These are phyloP conservation scores for Fusarium temperatum DNA, from an alignment of 2,329 filamentous ascomycete genomes.

Conservation along the genomic window DNA sequence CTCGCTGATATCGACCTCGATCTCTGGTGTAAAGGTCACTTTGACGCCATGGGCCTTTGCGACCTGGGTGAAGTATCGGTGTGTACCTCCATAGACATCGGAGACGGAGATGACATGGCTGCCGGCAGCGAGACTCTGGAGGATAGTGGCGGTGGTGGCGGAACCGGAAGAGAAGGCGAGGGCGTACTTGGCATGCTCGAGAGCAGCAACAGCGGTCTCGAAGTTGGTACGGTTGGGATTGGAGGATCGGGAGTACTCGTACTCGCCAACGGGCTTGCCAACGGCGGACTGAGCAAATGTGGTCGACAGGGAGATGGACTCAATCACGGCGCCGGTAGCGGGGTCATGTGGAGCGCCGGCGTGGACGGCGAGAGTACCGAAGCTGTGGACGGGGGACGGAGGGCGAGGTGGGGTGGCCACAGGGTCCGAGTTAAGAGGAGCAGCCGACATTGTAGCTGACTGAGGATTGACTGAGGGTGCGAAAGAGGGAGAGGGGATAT, in stretches of 20 bases:
- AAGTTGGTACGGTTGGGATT: slow-evolving; percentile 98
- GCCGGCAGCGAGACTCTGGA: slow-evolving; percentile 89
- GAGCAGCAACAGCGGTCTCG: slow-evolving; percentile 86
- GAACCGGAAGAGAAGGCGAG: slow-evolving; percentile 95
- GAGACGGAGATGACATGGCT: slow-evolving; percentile 96
- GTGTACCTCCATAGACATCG: slow-evolving; percentile 97
- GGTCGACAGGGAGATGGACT: slow-evolving; percentile 93
- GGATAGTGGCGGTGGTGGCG: slow-evolving; percentile 89
- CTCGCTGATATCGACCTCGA: slow-evolving; percentile 85
- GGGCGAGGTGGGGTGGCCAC: slow-evolving; percentile 79
- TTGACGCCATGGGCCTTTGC: slow-evolving; percentile 92
- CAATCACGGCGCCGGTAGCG: slow-evolving; percentile 92
- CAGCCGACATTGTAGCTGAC: slow-evolving; percentile 32
- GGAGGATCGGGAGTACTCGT: slow-evolving; percentile 92
- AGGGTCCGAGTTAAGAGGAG: slow-evolving; percentile 53
- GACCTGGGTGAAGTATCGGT: slow-evolving; percentile 98
- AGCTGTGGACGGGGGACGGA: slow-evolving; percentile 77
- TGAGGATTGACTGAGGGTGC: background rate
- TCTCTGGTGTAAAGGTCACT: slow-evolving; percentile 92
- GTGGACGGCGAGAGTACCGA: slow-evolving; percentile 95
- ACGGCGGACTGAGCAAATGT: slow-evolving; percentile 94
- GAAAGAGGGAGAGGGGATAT: background rate
- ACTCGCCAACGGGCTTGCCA: slow-evolving; percentile 85
- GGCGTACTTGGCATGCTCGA: slow-evolving; percentile 92
- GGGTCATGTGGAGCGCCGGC: slow-evolving; percentile 92